Evolutionary conservation across 1,139 yeast genomes (phyloP).

Genomic region (Eremothecium cymbalariae): DNA sequence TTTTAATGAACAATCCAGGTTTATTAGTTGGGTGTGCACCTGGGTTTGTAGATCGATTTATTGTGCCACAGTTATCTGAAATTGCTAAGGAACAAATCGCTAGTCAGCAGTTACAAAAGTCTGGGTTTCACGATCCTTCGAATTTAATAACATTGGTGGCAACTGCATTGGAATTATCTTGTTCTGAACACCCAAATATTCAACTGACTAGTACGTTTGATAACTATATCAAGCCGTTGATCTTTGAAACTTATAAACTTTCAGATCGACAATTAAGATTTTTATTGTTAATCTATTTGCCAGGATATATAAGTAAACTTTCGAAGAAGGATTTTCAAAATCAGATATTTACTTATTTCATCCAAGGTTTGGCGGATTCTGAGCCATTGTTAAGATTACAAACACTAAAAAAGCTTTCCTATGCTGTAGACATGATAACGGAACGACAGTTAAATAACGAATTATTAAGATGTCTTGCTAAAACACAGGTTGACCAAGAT

Average conservation of each 20-base stretch:
- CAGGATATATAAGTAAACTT: constrained; percentile 45
- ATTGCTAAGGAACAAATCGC: constrained; percentile 28
- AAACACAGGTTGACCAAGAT: constrained; percentile 76
- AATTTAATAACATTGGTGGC: constrained; percentile 23
- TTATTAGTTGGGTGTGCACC: constrained; percentile 34
- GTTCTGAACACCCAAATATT: constrained; percentile 35
- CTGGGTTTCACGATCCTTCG: constrained; percentile 8
- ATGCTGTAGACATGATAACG: constrained; percentile 57
- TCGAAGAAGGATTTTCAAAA: constrained; percentile 58
- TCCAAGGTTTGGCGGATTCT: constrained; percentile 79
- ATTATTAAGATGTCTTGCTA: constrained; percentile 69
- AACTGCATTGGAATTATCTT: constrained; percentile 27
- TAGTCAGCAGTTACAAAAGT: constrained; percentile 32
- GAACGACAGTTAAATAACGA: constrained; percentile 85
- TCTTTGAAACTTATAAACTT: constrained; percentile 53
- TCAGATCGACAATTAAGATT: constrained; percentile 74
- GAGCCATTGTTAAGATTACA: constrained; percentile 74
- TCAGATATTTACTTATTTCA: constrained; percentile 57
- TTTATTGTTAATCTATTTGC: constrained; percentile 55
- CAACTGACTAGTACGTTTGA: constrained; percentile 33
- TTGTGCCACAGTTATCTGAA: constrained; percentile 61
- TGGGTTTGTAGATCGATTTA: constrained; percentile 51
- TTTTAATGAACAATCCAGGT: constrained; percentile 17
- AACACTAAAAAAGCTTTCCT: constrained; percentile 63
- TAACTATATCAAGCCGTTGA: constrained; percentile 50